Percentiles rank a stretch among this genome's conserved stretches.
These are phyloP conservation scores for Crithidia thermophila DNA, from an alignment of 208 protist species.

Conservation along the genomic window DNA sequence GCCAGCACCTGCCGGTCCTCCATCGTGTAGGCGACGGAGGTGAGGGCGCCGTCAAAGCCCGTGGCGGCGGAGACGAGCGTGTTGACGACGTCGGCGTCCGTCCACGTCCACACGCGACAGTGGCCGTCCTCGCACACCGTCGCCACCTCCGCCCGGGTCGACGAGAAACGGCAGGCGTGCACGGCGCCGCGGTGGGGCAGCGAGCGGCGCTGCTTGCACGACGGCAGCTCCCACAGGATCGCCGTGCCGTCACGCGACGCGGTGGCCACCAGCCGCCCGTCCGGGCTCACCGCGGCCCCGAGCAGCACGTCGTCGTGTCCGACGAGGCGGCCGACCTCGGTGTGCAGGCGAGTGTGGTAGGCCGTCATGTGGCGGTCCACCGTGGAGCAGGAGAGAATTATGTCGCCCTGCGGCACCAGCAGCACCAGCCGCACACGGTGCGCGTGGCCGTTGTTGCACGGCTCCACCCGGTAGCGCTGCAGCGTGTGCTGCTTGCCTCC, in stretches of 20 bases:
- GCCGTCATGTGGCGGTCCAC: conserved; percentile 17
- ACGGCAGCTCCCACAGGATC: conserved; percentile 36
- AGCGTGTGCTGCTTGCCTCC: neutral
- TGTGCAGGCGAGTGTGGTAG: conserved; percentile 24
- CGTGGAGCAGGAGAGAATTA: conserved; percentile 34
- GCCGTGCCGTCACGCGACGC: conserved; percentile 29
- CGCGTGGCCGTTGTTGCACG: conserved; percentile 21
- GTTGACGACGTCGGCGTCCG: conserved; percentile 6
- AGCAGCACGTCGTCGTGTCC: conserved; percentile 33
- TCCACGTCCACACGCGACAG: conserved; percentile 36
- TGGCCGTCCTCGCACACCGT: conserved; percentile 36
- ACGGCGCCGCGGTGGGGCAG: conserved; percentile 32
- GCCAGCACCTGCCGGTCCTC: conserved; percentile 7
- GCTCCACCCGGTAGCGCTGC: conserved; percentile 6
- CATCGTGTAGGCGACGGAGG: conserved; percentile 15
- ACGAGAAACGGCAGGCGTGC: conserved; percentile 30
- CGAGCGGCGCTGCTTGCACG: conserved; percentile 36
- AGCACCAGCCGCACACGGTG: conserved; percentile 27
- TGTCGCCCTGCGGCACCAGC: conserved; percentile 10
- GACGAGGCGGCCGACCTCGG: conserved; percentile 23
- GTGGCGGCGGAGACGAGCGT: conserved; percentile 16
- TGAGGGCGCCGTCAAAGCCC: conserved; percentile 15
- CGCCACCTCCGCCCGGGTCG: conserved; percentile 14
- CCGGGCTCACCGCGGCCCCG: conserved; percentile 23
- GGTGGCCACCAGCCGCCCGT: conserved; percentile 34